Percentiles rank a stretch among this genome's conserved stretches.
Conservation (phyloP, 768 basidiomycete genomes). For the Guyanaporus albipodus region DNA sequence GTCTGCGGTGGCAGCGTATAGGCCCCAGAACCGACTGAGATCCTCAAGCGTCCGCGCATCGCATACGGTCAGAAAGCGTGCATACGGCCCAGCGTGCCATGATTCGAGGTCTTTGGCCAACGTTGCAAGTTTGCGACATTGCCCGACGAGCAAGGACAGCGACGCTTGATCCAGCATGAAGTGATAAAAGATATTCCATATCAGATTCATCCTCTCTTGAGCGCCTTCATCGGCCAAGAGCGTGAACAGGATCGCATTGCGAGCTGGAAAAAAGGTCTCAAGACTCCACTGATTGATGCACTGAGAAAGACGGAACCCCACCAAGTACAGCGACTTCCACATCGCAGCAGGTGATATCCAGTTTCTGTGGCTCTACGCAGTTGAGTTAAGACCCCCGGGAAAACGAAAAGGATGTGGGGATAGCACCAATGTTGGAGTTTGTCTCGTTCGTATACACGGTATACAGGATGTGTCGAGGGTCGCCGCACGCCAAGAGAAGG, state of each 20-base stretch:
- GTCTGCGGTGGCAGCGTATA: constrained; percentile 12
- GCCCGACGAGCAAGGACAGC: constrained; percentile 22
- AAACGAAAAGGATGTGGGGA: not conserved
- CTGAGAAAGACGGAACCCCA: constrained; percentile 4
- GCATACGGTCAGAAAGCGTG: constrained; percentile 22
- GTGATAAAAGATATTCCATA: constrained; percentile 34
- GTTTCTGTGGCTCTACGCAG: constrained; percentile 19
- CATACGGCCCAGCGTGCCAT: constrained; percentile 28
- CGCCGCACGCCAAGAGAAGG: constrained; percentile 55
- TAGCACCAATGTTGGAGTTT: constrained; percentile 8
- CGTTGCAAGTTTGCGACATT: constrained; percentile 23
- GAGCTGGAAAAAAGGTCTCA: constrained; percentile 16
- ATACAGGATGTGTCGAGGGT: constrained; percentile 51
- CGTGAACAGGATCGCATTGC: constrained; percentile 28
- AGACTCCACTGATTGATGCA: not conserved
- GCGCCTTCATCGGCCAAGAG: constrained; percentile 24
- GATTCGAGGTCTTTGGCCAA: constrained; percentile 15
- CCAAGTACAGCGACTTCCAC: constrained; percentile 29
- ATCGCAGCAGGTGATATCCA: constrained; percentile 31
- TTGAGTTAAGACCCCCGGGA: not conserved
- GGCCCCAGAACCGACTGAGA: constrained; percentile 20
- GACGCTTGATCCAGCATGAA: constrained; percentile 24
- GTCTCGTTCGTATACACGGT: constrained; percentile 34
- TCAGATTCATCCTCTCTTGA: constrained; percentile 10
- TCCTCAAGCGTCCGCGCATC: constrained; percentile 23